phyloP scores from a whole-genome alignment of 2,329 filamentous ascomycete species.

The Colletotrichum kahawae region DNA sequence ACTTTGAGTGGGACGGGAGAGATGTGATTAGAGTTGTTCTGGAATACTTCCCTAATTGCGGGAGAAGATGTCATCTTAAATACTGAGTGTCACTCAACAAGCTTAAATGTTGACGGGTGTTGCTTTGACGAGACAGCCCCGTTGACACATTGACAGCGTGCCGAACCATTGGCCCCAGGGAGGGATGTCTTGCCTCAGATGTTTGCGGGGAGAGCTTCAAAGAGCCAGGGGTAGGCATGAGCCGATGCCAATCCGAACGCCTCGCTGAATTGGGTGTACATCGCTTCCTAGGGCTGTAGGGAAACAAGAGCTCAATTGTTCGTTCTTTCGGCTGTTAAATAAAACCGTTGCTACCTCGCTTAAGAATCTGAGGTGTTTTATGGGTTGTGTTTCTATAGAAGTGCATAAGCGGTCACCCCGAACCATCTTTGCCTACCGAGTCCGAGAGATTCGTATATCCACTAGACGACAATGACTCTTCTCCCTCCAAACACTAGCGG shows the following conservation, averaged over 20 bases:
- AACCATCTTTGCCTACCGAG: not conserved
- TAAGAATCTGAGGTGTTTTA: not conserved
- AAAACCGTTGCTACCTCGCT: not conserved
- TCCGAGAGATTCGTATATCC: not conserved
- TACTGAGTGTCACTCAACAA: not conserved
- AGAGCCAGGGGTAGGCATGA: not conserved
- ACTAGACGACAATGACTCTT: not conserved
- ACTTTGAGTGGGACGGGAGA: not conserved
- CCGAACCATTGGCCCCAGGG: fast-evolving
- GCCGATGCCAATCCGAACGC: not conserved
- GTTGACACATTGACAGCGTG: not conserved
- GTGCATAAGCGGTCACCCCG: not conserved
- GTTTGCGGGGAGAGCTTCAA: not conserved
- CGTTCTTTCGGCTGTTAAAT: not conserved
- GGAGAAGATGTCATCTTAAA: not conserved
- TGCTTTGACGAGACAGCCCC: not conserved
- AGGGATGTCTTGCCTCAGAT: not conserved
- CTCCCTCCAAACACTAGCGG: not conserved
- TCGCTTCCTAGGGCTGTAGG: not conserved
- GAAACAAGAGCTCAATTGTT: not conserved
- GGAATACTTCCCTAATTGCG: not conserved
- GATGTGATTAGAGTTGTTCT: not conserved
- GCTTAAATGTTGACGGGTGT: not conserved
- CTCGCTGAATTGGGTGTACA: not conserved
- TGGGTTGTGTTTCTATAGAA: not conserved